Evolutionary conservation across 2,329 filamentous ascomycete genomes (phyloP).

Genomic region (Rhexocercosporidium sp.): DNA sequence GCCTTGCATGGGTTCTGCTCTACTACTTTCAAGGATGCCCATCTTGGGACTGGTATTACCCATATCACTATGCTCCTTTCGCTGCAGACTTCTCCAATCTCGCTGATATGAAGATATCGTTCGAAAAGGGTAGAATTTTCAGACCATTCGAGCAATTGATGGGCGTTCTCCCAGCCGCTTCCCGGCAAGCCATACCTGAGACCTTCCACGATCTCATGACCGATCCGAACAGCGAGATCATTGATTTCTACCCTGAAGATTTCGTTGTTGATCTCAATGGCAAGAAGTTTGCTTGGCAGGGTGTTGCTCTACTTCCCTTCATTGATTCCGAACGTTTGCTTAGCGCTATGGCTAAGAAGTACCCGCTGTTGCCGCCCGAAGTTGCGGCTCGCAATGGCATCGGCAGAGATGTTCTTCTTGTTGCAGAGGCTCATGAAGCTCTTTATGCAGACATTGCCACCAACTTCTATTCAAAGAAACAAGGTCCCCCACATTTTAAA

Average conservation of each 20-base stretch:
- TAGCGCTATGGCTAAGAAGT: conserved; percentile 80
- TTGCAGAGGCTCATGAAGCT: conserved; percentile 79
- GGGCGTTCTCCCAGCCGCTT: conserved; percentile 94
- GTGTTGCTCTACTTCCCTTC: conserved; percentile 90
- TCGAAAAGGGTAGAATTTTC: conserved; percentile 84
- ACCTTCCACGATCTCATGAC: conserved; percentile 93
- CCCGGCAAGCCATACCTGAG: conserved; percentile 86
- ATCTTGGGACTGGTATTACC: conserved; percentile 99
- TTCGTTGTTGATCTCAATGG: conserved; percentile 95
- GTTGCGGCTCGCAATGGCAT: conserved; percentile 79
- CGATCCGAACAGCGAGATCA: conserved; percentile 84
- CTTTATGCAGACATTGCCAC: conserved; percentile 84
- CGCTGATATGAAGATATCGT: conserved; percentile 76
- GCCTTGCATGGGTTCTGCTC: conserved; percentile 90
- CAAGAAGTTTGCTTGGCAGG: conserved; percentile 99
- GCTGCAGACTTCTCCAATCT: conserved; percentile 92
- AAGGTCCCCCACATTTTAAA: conserved; percentile 67
- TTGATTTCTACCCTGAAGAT: conserved; percentile 96
- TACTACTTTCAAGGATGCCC: conserved; percentile 99
- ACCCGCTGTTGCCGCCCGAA: conserved; percentile 76
- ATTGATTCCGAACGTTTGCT: conserved; percentile 91
- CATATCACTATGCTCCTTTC: conserved; percentile 97
- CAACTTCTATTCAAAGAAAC: conserved; percentile 92
- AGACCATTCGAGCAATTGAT: conserved; percentile 96
- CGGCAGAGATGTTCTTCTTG: conserved; percentile 80